Evolutionary conservation across 345 rosid species (phyloP).

Genomic region (Linum trigynum): DNA sequence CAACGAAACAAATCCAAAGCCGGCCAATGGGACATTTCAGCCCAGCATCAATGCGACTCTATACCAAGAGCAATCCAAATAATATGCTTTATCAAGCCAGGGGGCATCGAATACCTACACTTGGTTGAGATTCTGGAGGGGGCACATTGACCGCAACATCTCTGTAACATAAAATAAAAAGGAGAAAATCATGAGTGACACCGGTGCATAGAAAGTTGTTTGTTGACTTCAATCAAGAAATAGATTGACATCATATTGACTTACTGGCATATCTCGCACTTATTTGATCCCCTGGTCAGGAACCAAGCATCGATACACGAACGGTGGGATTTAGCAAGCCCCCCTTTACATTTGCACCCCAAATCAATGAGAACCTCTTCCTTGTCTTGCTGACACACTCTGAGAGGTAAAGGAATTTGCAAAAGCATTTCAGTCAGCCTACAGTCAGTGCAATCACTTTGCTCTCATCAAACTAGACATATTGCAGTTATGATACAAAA

Average conservation of each 20-base stretch:
- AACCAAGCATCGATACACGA: slow-evolving; percentile 90
- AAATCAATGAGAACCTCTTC: slow-evolving; percentile 73
- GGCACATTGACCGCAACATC: slow-evolving; percentile 54
- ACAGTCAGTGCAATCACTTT: not conserved
- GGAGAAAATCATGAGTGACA: not conserved
- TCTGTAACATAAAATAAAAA: slow-evolving; percentile 36
- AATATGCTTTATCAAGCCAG: slow-evolving; percentile 2
- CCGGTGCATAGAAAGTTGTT: not conserved
- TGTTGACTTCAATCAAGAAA: not conserved
- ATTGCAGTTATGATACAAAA: not conserved
- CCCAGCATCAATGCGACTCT: not conserved
- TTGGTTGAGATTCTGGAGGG: slow-evolving; percentile 62
- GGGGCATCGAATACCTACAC: slow-evolving; percentile 38
- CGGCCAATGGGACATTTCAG: not conserved
- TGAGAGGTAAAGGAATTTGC: slow-evolving; percentile 16
- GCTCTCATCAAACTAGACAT: not conserved
- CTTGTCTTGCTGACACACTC: slow-evolving; percentile 84
- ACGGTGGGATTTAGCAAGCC: slow-evolving; percentile 65
- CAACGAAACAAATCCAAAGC: not conserved
- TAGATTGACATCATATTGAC: slow-evolving; percentile 14
- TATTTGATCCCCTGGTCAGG: slow-evolving; percentile 71
- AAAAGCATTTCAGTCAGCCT: slow-evolving; percentile 3
- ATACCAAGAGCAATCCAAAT: slow-evolving; percentile 6
- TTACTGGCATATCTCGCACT: slow-evolving; percentile 90
- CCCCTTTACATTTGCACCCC: slow-evolving; percentile 85